These are phyloP conservation scores for Botryotinia convoluta DNA, from an alignment of 2,329 filamentous ascomycete genomes.

Conservation along the genomic window DNA sequence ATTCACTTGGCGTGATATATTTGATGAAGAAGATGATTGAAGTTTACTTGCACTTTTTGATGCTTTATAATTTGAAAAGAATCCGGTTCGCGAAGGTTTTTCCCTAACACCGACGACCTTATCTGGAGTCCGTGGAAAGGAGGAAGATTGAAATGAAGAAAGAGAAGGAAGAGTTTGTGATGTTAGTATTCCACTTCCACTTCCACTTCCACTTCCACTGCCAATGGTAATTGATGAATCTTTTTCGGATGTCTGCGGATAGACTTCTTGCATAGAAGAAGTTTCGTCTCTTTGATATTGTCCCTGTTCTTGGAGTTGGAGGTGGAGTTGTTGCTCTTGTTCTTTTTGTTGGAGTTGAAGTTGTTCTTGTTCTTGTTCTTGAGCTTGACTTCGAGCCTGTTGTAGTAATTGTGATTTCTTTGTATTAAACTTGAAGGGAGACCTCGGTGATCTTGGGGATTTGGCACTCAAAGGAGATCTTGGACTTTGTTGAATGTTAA, in stretches of 20 bases:
- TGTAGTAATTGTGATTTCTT: slow-evolving; percentile 29
- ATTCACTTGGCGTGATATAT: slow-evolving; percentile 34
- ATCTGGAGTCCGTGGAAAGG: slow-evolving; percentile 10
- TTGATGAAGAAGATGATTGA: slow-evolving; percentile 32
- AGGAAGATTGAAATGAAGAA: slow-evolving; percentile 23
- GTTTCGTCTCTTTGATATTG: slow-evolving; percentile 23
- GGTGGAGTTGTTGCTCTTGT: neutral
- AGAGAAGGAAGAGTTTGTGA: slow-evolving; percentile 31
- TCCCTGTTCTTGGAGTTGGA: neutral
- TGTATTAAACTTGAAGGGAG: slow-evolving; percentile 35
- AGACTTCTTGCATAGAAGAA: slow-evolving; percentile 27
- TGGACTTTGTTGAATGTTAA: slow-evolving; percentile 24
- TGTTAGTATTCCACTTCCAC: slow-evolving; percentile 16
- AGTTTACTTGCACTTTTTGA: slow-evolving; percentile 46
- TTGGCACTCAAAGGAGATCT: slow-evolving; percentile 32
- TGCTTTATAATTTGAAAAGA: slow-evolving; percentile 49
- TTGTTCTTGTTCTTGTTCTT: neutral
- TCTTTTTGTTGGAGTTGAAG: neutral
- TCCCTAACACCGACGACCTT: slow-evolving; percentile 28
- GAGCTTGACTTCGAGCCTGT: neutral
- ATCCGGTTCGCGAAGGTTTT: slow-evolving; percentile 36
- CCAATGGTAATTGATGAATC: slow-evolving; percentile 10
- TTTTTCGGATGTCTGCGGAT: slow-evolving; percentile 25
- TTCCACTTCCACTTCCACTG: neutral
- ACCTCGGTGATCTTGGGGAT: slow-evolving; percentile 35